A percentile compares a stretch with the other conserved stretches of the same genome.
phyloP scores from a whole-genome alignment of 495 filamentous ascomycete genomes.

The Penicillium bovifimosum region DNA sequence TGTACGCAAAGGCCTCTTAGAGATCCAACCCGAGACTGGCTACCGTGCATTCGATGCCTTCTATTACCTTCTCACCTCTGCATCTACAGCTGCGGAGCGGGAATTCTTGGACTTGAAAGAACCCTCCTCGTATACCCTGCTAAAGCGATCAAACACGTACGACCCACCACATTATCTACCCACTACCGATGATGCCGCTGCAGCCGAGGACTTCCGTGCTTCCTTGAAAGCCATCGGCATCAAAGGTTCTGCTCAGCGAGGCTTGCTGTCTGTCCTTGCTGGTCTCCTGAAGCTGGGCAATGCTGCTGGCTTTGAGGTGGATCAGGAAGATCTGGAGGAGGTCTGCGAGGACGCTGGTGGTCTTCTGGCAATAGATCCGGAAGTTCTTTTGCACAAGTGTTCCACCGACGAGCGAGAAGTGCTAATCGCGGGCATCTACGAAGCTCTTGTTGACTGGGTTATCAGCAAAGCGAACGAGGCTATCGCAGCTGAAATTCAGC shows the following conservation, averaged over 20 bases:
- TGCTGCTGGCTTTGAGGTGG: conserved; percentile 75
- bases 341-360: conserved; percentile 87
- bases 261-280: conserved; percentile 76
- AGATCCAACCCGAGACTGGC: conserved; percentile 71
- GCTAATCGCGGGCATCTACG: conserved; percentile 82
- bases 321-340: conserved; percentile 78
- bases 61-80: conserved; percentile 88
- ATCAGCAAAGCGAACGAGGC: conserved; percentile 84
- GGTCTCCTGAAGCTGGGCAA: conserved; percentile 89
- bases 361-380: conserved; percentile 79
- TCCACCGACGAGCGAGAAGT: conserved; percentile 76
- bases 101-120: conserved; percentile 84
- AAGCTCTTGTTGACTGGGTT: conserved; percentile 93
- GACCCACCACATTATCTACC: conserved; percentile 84
- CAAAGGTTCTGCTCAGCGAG: conserved; percentile 73
- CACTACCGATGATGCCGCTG: conserved; percentile 86
- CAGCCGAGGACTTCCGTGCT: conserved; percentile 84
- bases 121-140: conserved; percentile 69
- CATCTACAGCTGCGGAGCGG: conserved; percentile 83
- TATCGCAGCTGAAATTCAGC: conserved; percentile 68
- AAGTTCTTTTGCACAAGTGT: conserved; percentile 71
- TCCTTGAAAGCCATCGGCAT: conserved; percentile 86
- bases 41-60: conserved; percentile 97
- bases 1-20: conserved; percentile 71
- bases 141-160: conserved; percentile 80